A percentile compares a stretch with the other conserved stretches of the same genome.
phyloP scores from a whole-genome alignment of 768 basidiomycete species.

The Naematelia encephala region DNA sequence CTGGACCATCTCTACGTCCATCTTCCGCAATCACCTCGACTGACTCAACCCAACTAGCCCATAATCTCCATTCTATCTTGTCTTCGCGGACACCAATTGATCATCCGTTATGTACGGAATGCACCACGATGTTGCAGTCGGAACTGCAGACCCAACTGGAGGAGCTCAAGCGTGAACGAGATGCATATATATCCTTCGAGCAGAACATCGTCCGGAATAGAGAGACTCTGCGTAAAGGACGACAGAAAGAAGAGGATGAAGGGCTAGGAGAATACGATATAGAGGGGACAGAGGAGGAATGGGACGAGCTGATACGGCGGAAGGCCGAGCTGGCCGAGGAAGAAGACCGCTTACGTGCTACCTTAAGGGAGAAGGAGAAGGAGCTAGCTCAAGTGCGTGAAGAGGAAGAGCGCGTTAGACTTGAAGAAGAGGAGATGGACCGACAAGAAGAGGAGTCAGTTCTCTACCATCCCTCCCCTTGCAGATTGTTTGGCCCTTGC shows the following conservation, averaged over 20 bases:
- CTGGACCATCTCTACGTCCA: conserved; percentile 32
- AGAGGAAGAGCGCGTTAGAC: conserved; percentile 77
- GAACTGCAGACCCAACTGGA: conserved; percentile 77
- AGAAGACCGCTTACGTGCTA: conserved; percentile 64
- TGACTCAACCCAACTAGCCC: conserved; percentile 50
- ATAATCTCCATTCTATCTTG: conserved; percentile 40
- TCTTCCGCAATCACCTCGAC: conserved; percentile 67
- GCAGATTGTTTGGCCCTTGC: background rate
- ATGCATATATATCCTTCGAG: conserved; percentile 90
- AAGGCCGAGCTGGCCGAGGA: conserved; percentile 75
- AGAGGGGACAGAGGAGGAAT: conserved; percentile 37
- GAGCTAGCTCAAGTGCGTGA: conserved; percentile 75
- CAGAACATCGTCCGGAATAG: conserved; percentile 77
- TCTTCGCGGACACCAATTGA: conserved; percentile 59
- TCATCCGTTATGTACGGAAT: conserved; percentile 93
- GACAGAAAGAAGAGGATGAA: conserved; percentile 56
- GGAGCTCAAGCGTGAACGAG: conserved; percentile 84
- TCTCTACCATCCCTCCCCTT: background rate
- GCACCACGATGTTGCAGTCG: conserved; percentile 74
- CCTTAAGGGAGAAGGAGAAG: conserved; percentile 65
- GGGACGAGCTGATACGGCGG: conserved; percentile 56
- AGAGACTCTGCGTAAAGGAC: conserved; percentile 58
- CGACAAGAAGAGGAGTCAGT: conserved; percentile 37
- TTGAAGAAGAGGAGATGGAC: conserved; percentile 71
- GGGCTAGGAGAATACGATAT: conserved; percentile 35